Base-by-base conservation (phyloP, 164 flowering plant genomes). In the Brasenia schreberi region DNA sequence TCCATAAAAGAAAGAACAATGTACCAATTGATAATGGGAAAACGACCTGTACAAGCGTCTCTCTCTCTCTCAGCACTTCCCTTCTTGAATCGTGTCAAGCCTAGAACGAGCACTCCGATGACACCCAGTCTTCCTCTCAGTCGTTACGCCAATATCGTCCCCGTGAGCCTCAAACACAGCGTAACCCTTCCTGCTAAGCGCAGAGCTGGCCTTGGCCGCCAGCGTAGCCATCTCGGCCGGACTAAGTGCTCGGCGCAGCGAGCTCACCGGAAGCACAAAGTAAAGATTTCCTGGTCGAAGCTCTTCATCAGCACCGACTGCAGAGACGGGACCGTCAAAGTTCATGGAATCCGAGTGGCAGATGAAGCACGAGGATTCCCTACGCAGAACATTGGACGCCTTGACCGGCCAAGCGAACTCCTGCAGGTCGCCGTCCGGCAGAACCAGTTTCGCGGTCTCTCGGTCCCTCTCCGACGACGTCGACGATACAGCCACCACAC, bases 291-390 rank as follows among this genome's bases (percentile, higher is more conserved):
- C 97, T 3, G 77, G 84, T 39, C 77, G 88, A 4, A 93, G 83
- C 74, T 75, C 89, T n/a, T 88, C 96, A 64, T 89, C 84, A 4
- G 58, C 87, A 52, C 64, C 61, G 4, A 93, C 63, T 5, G 97
- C 87, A 7, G 81, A 73, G 0, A 86, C 82, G 66, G 77, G 82
- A 71, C 77, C 89, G 77, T 82, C 96, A 77, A 90, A 89, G 4
- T 84, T 90, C 95, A 93, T 82, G 3, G 90, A 92, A 62, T 92
- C 98, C 61, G 97, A 85, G 76, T 87, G 81, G 70, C 98, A 92
- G 33, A 92, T 81, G 62, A 93, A 89, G 65, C 70, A 71, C 0
- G 80, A 2, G 1, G 96, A 94, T n/a, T 84, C 68, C 68, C 77
- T 79, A 42, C 78, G 83, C 45, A 89, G 52, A 0, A 89, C 76